Evolutionary conservation across 768 basidiomycete species (phyloP).

Genomic region (Boletellus sp.): DNA sequence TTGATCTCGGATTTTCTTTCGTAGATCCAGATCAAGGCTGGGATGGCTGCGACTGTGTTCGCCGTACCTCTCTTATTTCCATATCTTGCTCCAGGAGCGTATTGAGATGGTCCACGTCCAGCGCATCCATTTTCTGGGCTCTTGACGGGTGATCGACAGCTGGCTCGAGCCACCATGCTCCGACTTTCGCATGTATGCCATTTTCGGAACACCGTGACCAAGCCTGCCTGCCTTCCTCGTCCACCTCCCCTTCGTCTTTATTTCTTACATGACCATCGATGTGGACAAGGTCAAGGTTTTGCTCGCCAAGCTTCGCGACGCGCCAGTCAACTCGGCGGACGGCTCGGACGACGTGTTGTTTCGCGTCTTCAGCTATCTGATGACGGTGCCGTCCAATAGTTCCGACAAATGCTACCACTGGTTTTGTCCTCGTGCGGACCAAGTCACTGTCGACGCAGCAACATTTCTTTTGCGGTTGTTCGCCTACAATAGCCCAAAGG

Average conservation of each 20-base stretch:
- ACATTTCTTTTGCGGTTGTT: constrained; percentile 80
- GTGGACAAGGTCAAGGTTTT: constrained; percentile 41
- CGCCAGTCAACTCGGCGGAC: constrained; percentile 50
- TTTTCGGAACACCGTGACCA: constrained; percentile 17
- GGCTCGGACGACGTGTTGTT: constrained; percentile 48
- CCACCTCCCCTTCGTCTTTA: neutral
- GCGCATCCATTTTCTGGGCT: constrained; percentile 45
- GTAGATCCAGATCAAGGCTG: constrained; percentile 1
- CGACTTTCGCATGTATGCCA: neutral
- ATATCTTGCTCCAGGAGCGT: constrained; percentile 58
- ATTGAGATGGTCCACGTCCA: constrained; percentile 56
- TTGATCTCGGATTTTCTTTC: constrained; percentile 77
- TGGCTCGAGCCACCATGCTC: constrained; percentile 7
- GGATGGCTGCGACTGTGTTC: neutral
- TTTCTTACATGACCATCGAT: constrained; percentile 25
- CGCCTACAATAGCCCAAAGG: constrained; percentile 63
- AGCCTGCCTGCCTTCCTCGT: neutral
- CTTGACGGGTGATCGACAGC: neutral
- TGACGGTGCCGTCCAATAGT: constrained; percentile 39
- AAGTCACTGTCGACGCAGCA: constrained; percentile 60
- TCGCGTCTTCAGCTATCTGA: constrained; percentile 51
- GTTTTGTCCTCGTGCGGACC: constrained; percentile 69
- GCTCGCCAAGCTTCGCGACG: constrained; percentile 55
- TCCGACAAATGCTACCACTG: constrained; percentile 57
- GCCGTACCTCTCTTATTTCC: constrained; percentile 59